phyloP scores from a whole-genome alignment of 106 monocot species.

The Iris macrosiphon region DNA sequence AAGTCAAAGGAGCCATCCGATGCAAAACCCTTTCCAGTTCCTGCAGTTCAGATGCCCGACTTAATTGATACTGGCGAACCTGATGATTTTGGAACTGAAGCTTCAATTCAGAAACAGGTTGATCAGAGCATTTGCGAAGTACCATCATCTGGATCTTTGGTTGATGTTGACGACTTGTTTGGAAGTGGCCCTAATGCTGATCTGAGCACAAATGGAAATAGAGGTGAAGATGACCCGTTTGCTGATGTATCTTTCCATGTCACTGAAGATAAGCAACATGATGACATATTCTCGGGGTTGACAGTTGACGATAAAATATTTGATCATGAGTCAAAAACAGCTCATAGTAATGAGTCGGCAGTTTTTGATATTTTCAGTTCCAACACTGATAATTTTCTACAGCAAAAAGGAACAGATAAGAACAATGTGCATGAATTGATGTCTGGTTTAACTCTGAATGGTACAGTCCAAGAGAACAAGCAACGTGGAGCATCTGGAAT shows the following conservation, averaged over 20 bases:
- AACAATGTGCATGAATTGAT: constrained; percentile 50
- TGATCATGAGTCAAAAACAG: not conserved
- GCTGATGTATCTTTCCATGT: constrained; percentile 91
- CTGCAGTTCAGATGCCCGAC: constrained; percentile 68
- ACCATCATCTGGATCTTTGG: constrained; percentile 28
- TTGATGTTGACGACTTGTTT: constrained; percentile 83
- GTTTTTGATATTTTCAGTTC: constrained; percentile 56
- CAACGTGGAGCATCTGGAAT: constrained; percentile 20
- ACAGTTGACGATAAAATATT: constrained; percentile 50
- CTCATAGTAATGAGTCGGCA: constrained; percentile 18
- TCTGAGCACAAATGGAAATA: constrained; percentile 12
- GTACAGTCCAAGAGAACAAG: constrained; percentile 16
- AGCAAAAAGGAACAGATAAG: constrained; percentile 13
- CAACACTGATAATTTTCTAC: constrained; percentile 13
- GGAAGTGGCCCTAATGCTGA: constrained; percentile 26
- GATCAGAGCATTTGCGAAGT: constrained; percentile 15
- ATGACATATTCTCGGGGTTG: constrained; percentile 81
- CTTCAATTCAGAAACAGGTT: constrained; percentile 15
- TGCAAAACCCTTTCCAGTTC: constrained; percentile 19
- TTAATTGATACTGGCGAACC: constrained; percentile 75
- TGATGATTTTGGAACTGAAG: constrained; percentile 33
- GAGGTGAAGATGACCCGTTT: constrained; percentile 69
- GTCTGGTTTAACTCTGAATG: constrained; percentile 45
- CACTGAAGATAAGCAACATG: constrained; percentile 31
- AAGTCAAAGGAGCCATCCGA: constrained; percentile 26